Evolutionary conservation across 257 asterid genomes (phyloP).

Genomic region (Solanum appendiculatum): DNA sequence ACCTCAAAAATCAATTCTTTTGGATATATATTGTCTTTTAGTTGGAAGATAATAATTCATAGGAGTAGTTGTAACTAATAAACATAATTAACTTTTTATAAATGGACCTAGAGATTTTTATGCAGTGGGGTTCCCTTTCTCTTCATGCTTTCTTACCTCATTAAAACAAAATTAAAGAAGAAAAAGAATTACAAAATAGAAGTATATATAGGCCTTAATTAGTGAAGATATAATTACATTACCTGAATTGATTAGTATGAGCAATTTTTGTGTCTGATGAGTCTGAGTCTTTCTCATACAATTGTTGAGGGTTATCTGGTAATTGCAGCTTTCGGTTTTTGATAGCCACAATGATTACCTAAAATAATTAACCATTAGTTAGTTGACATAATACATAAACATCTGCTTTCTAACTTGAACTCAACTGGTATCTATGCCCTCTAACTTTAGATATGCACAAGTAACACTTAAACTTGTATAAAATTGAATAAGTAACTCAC

Average conservation of each 20-base stretch:
- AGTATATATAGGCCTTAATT: background rate
- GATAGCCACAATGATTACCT: constrained; percentile 12
- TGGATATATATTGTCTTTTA: no score
- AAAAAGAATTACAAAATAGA: background rate
- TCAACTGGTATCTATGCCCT: background rate
- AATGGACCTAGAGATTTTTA: no score
- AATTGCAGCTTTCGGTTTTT: constrained; percentile 25
- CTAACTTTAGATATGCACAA: background rate
- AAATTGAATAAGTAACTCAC: no score
- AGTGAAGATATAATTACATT: background rate
- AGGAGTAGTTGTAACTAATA: no score
- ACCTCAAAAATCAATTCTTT: no score
- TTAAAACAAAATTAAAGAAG: no score
- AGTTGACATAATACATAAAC: background rate
- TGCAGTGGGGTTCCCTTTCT: no score
- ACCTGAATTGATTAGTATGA: constrained; percentile 45
- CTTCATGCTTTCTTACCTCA: no score
- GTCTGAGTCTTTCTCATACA: constrained; percentile 26
- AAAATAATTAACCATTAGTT: background rate
- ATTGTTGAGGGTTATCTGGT: constrained; percentile 22
- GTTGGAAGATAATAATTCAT: no score
- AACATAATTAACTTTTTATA: no score
- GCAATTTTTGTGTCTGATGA: constrained; percentile 11
- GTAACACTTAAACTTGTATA: no score
- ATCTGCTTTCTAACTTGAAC: background rate